Conservation (phyloP, 495 filamentous ascomycete genomes). For the Podospora fimiseda region DNA sequence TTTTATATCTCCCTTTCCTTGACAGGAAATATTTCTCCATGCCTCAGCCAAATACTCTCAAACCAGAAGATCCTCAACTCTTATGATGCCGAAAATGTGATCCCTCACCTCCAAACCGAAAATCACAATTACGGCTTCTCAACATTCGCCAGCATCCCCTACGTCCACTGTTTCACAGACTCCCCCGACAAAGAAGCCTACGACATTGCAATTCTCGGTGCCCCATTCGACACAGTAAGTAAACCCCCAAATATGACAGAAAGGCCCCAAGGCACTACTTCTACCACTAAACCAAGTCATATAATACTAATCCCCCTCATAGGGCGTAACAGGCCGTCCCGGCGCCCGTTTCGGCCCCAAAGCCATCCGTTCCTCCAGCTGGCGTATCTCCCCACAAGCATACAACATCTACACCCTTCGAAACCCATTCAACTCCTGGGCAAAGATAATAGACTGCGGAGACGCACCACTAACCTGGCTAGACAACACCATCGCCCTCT, state of each 20-base stretch:
- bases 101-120: too few relatives aligned
- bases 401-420: neutral
- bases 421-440: slow-evolving; percentile 8
- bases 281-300: neutral
- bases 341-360: slow-evolving; percentile 79
- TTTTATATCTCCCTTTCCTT: too few relatives aligned
- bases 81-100: too few relatives aligned
- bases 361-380: slow-evolving; percentile 51
- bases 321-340: slow-evolving; percentile 39
- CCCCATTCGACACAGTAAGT: slow-evolving; percentile 43
- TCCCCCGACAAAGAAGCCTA: slow-evolving; percentile 50
- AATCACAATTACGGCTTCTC: slow-evolving; percentile 59
- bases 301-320: neutral
- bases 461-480: slow-evolving; percentile 63
- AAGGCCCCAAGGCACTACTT: neutral
- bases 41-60: too few relatives aligned
- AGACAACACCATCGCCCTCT: slow-evolving; percentile 69
- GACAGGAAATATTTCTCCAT: too few relatives aligned
- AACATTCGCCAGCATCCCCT: slow-evolving; percentile 72
- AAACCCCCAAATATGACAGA: too few relatives aligned
- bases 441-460: slow-evolving; percentile 62
- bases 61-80: too few relatives aligned
- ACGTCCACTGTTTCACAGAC: slow-evolving; percentile 71
- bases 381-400: neutral
- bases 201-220: slow-evolving; percentile 77